Percentiles rank a stretch among this genome's conserved stretches.
These are phyloP conservation scores for Pseudogymnoascus sp. DNA, from an alignment of 2,329 filamentous ascomycete genomes.

Conservation along the genomic window DNA sequence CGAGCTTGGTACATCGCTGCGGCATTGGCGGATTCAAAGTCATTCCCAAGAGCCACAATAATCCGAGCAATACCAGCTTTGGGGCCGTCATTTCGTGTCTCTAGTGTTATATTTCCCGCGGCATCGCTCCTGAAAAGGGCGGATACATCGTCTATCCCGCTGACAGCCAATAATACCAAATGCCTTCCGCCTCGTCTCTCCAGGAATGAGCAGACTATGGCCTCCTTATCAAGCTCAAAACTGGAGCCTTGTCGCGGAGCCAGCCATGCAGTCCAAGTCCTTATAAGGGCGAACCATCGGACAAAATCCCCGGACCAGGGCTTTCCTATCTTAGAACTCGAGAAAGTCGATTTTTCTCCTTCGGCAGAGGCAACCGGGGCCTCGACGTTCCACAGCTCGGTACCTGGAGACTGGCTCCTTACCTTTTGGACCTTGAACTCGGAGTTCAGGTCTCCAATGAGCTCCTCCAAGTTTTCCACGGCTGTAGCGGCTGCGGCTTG, in stretches of 20 bases:
- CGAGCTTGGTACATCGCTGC: conserved; percentile 85
- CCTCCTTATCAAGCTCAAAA: conserved; percentile 68
- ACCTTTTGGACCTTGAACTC: conserved; percentile 46
- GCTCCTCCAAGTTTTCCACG: conserved; percentile 29
- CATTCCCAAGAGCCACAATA: conserved; percentile 61
- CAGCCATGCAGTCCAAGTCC: conserved; percentile 76
- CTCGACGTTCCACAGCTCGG: conserved; percentile 62
- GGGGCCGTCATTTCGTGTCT: conserved; percentile 62
- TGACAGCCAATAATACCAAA: conserved; percentile 70
- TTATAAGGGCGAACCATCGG: conserved; percentile 70
- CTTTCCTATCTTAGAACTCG: conserved; percentile 27
- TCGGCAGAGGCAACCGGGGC: conserved; percentile 46
- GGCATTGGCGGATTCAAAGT: conserved; percentile 68
- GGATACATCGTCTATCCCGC: conserved; percentile 62
- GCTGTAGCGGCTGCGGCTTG: conserved; percentile 16
- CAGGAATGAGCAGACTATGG: conserved; percentile 69
- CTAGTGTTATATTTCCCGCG: conserved; percentile 58
- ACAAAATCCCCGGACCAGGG: conserved; percentile 28
- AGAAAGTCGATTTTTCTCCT: conserved; percentile 49
- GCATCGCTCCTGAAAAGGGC: conserved; percentile 59
- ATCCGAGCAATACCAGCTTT: conserved; percentile 49
- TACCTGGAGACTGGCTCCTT: conserved; percentile 58
- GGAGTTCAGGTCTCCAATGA: conserved; percentile 50
- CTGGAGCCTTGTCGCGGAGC: conserved; percentile 71
- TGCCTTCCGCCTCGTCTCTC: conserved; percentile 57